These are phyloP conservation scores for Collariella sp. DNA, from an alignment of 495 filamentous ascomycete species.

Conservation along the genomic window DNA sequence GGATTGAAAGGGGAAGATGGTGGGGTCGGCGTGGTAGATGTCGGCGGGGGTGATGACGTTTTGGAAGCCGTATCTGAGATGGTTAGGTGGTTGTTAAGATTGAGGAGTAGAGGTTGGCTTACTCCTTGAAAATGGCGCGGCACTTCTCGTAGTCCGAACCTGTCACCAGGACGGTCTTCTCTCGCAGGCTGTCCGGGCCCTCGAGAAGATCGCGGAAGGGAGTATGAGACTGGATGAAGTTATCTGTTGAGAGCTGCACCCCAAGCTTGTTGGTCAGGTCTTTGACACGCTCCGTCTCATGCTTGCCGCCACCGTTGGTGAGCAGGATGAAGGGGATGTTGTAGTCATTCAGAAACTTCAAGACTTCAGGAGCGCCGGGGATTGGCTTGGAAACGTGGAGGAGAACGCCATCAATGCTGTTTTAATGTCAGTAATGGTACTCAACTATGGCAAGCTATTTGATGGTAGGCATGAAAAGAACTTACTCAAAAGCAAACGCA, in stretches of 20 bases:
- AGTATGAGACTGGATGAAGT: constrained; percentile 92
- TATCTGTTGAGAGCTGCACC: constrained; percentile 63
- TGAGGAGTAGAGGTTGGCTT: constrained; percentile 22
- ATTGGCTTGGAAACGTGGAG: constrained; percentile 74
- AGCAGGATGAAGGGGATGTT: constrained; percentile 79
- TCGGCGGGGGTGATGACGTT: constrained; percentile 81
- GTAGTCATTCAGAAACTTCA: constrained; percentile 61
- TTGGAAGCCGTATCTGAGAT: constrained; percentile 53
- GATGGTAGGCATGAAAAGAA: not conserved
- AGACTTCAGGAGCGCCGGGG: constrained; percentile 66
- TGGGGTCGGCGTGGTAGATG: constrained; percentile 62
- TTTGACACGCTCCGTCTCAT: constrained; percentile 74
- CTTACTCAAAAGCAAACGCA: constrained; percentile 35
- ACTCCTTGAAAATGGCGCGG: constrained; percentile 65
- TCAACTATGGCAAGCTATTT: not conserved
- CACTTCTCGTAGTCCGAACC: constrained; percentile 74
- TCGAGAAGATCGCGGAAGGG: constrained; percentile 61
- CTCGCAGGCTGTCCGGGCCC: constrained; percentile 25
- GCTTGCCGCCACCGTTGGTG: constrained; percentile 89
- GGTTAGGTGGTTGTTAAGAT: not conserved
- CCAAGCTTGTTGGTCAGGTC: constrained; percentile 73
- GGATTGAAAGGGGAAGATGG: constrained; percentile 71
- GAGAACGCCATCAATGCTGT: constrained; percentile 90
- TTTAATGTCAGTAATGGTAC: not conserved
- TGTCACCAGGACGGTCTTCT: constrained; percentile 71